These are phyloP conservation scores for Tetrahymena borealis DNA, from an alignment of 73 alveolate species.

Conservation along the genomic window DNA sequence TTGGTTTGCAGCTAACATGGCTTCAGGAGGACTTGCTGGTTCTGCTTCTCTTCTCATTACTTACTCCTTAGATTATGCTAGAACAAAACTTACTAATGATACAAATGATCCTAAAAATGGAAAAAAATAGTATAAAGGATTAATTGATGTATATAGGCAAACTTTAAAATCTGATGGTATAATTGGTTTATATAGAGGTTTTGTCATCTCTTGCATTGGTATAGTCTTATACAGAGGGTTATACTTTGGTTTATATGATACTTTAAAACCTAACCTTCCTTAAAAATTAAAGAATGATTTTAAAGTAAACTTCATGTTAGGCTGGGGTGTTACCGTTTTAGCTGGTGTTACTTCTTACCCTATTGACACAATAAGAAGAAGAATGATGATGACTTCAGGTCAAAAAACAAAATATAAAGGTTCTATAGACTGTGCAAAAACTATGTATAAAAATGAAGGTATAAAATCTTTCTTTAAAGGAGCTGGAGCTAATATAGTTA, in stretches of 20 bases:
- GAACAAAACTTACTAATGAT: not conserved
- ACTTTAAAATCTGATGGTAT: not conserved
- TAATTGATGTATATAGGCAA: not conserved
- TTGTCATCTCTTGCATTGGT: not conserved
- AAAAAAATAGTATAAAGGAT: not conserved
- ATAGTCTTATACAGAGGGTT: not conserved
- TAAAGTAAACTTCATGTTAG: not conserved
- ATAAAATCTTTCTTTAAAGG: not conserved
- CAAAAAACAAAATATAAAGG: not conserved
- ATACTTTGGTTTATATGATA: slow-evolving; percentile 10
- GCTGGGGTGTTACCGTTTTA: not conserved
- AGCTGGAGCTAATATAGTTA: not conserved
- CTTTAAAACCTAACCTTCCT: not conserved
- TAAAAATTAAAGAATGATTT: too few species aligned
- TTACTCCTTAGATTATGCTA: not conserved
- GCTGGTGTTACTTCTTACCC: slow-evolving; percentile 15
- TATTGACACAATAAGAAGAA: not conserved
- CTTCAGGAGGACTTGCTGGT: not conserved
- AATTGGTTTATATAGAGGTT: slow-evolving; percentile 15
- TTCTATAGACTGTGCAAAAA: not conserved
- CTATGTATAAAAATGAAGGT: not conserved
- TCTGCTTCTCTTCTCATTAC: not conserved
- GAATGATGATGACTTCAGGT: slow-evolving; percentile 3
- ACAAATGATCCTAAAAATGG: not conserved
- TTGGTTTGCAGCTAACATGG: not conserved